Evolutionary conservation across 2,329 filamentous ascomycete genomes (phyloP), one percentile per base, ranked within the genome.

Genomic region (Shiraia bambusicola): DNA sequence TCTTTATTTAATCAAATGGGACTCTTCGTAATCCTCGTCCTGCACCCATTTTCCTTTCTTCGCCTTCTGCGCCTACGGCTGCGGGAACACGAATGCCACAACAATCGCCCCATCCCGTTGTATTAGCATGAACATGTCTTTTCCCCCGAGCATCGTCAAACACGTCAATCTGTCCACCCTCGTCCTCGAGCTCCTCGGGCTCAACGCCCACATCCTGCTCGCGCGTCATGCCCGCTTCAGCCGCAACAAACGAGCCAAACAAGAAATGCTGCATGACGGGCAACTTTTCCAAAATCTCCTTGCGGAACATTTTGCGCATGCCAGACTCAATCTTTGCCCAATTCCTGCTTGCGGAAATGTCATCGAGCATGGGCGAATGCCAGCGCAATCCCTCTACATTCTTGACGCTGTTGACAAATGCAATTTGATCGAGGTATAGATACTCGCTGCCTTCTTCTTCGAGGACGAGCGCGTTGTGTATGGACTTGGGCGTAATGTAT

Each of bases 211-310:
- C 70, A 16, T 78, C 76, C 1, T 71, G 70, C 33, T 81, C 77
- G 33, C 75, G 78, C 49, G 82, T 87, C 93, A 98, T 97, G 1
- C 82, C 88, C 15, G 88, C 81, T 0, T 77, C 81, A 0, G 92
- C 89, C 0, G 88, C 85, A 2, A 98, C 77, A 36, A 98, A 70
- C 7, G 83, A 86, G 1, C 93, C 93, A 62, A 98, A 98, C 40
- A 98, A 64, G 58, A 98, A 98, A 68, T 98, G 94, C 71, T 98
- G 93, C 90, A 97, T 97, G 30, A 98, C 92, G 1, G 93, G 93
- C 40, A 98, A 68, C 70, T 98, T 98, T 24, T 87, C 84, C 37
- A 98, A 70, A 1, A 98, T 92, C 69, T 98, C 93, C 28, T 85
- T 87, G 37, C 92, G 79, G 63, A 97, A 97, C 94, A 98, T 98